Percentiles rank a stretch among this genome's conserved stretches.
Evolutionary conservation across 108 stramenopile genomes (phyloP).

Genomic region (Cyclotella kingstonii): DNA sequence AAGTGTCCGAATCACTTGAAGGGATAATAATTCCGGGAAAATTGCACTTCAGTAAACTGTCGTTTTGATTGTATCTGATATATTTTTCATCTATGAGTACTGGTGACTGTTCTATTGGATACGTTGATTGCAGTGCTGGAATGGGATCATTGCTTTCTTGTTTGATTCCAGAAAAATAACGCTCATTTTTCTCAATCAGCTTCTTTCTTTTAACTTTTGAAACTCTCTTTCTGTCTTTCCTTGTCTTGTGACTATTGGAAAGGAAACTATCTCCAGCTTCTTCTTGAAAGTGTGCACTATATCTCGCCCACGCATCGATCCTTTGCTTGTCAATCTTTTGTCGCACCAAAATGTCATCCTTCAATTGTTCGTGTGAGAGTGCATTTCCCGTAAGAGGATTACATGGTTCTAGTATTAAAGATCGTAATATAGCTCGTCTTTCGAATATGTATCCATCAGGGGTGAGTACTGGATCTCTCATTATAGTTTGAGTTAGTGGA

Average conservation of each 20-base stretch:
- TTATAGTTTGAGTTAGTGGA: conserved; percentile 50
- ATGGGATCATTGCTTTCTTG: too few species aligned
- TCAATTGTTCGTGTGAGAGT: conserved; percentile 18
- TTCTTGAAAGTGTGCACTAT: conserved; percentile 24
- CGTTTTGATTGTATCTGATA: too few species aligned
- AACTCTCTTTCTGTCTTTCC: background rate
- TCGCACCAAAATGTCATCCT: conserved; percentile 26
- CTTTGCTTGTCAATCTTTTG: conserved; percentile 31
- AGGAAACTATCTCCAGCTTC: conserved; percentile 10
- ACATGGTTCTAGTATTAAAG: conserved; percentile 7
- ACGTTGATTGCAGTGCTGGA: too few species aligned
- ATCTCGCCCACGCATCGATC: conserved; percentile 40
- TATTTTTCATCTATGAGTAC: too few species aligned
- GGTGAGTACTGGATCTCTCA: conserved; percentile 62
- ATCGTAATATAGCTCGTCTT: conserved; percentile 41
- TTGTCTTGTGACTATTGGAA: too few species aligned
- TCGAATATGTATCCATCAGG: conserved; percentile 52
- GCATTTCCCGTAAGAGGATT: conserved; percentile 26
- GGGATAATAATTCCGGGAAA: too few species aligned
- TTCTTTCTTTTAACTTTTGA: background rate
- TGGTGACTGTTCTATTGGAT: too few species aligned
- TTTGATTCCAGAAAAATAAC: too few species aligned
- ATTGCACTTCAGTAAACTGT: too few species aligned
- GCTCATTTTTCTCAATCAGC: background rate
- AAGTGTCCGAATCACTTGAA: too few species aligned